A percentile compares a stretch with the other conserved stretches of the same genome.
Evolutionary conservation across 192 early-diverging fungal genomes (phyloP).

Genomic region (Linnemannia elongata): DNA sequence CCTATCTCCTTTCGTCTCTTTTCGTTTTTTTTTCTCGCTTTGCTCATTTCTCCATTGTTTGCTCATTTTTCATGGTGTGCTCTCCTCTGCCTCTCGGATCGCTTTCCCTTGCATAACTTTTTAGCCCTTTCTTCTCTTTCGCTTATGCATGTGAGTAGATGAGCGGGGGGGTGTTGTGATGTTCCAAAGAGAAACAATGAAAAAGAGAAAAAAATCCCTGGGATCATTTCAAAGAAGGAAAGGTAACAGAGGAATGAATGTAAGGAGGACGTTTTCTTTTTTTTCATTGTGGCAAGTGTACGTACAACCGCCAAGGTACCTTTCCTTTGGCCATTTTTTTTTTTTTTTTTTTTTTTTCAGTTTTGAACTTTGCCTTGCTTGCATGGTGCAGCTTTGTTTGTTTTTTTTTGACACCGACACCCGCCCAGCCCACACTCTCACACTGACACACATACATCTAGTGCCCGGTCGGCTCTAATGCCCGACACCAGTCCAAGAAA

Average conservation of each 20-base stretch:
- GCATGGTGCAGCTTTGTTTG: not conserved
- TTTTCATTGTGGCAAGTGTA: not conserved
- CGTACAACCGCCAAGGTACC: not conserved
- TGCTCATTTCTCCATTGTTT: not conserved
- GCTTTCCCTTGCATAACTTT: slow-evolving; percentile 9
- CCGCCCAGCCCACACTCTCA: not conserved
- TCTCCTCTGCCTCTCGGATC: not conserved
- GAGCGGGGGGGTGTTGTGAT: no score
- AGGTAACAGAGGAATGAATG: not conserved
- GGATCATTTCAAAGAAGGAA: not conserved
- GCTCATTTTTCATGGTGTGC: no score
- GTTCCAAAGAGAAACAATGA: not conserved
- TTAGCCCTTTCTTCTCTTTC: not conserved
- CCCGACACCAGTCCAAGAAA: not conserved
- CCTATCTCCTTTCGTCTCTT: not conserved
- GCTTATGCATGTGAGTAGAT: not conserved
- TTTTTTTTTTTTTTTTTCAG: no score
- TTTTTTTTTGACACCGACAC: not conserved
- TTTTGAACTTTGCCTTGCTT: not conserved
- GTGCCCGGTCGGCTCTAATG: not conserved
- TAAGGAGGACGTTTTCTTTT: not conserved
- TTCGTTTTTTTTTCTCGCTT: not conserved
- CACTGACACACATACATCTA: no score
- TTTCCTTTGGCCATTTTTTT: not conserved
- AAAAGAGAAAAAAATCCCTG: not conserved